Evolutionary conservation across 495 filamentous ascomycete genomes (phyloP).

Genomic region (Hyaloscypha bicolor): DNA sequence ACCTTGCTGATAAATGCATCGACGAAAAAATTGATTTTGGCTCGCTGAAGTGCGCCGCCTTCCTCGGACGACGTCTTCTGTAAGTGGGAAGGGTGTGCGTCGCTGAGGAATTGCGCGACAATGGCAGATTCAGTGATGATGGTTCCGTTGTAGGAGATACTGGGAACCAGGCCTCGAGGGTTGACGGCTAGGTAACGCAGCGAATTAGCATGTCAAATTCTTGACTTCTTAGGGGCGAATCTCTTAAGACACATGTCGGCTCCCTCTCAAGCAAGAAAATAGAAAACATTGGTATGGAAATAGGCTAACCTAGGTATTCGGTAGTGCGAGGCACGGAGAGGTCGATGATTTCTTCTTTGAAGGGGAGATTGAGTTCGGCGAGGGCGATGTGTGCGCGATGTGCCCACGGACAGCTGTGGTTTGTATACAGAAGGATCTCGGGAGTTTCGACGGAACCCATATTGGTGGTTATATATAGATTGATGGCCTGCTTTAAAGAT

Average conservation of each 20-base stretch:
- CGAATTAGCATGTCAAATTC: too few species aligned
- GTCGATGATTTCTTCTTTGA: constrained; percentile 81
- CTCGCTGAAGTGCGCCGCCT: constrained; percentile 55
- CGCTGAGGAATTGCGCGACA: constrained; percentile 73
- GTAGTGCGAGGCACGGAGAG: constrained; percentile 69
- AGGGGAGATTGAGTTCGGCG: constrained; percentile 69
- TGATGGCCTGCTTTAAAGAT: background rate
- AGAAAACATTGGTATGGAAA: too few species aligned
- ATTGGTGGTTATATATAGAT: constrained; percentile 24
- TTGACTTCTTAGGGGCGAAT: too few species aligned
- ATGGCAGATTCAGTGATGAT: constrained; percentile 74
- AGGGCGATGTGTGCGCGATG: constrained; percentile 82
- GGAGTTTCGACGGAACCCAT: constrained; percentile 34
- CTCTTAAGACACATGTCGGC: too few species aligned
- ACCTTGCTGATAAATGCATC: constrained; percentile 74
- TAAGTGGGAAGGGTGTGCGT: constrained; percentile 51
- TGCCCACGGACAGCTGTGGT: constrained; percentile 77
- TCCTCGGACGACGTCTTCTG: constrained; percentile 48
- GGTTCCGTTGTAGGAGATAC: constrained; percentile 66
- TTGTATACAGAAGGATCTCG: constrained; percentile 68
- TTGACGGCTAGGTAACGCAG: constrained; percentile 62
- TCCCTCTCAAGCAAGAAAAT: too few species aligned
- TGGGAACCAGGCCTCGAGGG: constrained; percentile 80
- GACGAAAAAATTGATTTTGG: constrained; percentile 73
- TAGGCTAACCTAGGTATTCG: constrained; percentile 58